phyloP scores from a whole-genome alignment of 73 alveolate genomes.

The Paramecium primaurelia region DNA sequence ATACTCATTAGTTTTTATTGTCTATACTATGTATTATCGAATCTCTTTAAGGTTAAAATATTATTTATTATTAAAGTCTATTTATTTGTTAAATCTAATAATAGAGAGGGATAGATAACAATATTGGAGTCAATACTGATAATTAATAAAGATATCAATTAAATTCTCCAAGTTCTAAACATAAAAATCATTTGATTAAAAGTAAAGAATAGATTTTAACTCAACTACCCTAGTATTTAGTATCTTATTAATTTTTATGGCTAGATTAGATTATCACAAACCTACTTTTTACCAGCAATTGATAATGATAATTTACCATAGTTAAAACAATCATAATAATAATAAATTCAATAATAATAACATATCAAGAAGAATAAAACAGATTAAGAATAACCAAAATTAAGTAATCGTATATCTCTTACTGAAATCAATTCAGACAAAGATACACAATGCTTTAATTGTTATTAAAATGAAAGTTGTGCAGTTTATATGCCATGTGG shows the following conservation, averaged over 20 bases:
- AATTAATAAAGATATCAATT: background rate
- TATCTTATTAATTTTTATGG: background rate
- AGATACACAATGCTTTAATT: background rate
- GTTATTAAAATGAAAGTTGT: conserved; percentile 10
- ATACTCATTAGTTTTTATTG: background rate
- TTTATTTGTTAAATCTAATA: background rate
- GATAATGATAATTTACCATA: background rate
- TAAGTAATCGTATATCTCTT: background rate
- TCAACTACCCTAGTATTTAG: background rate
- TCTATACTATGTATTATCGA: conserved; percentile 24
- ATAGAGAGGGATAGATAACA: background rate
- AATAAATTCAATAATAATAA: background rate
- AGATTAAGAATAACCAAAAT: background rate
- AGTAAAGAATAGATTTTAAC: background rate
- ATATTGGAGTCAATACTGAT: background rate
- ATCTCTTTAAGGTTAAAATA: background rate
- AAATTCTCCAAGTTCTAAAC: conserved; percentile 13
- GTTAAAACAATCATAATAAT: background rate
- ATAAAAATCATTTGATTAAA: background rate
- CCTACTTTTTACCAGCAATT: background rate
- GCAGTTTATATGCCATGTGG: conserved; percentile 42
- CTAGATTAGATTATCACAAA: conserved; percentile 16
- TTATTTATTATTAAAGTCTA: background rate
- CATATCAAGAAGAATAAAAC: background rate
- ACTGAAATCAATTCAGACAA: conserved; percentile 13